A percentile compares a stretch with the other conserved stretches of the same genome.
These are phyloP conservation scores for barley (Hordeum vulgare) DNA, from an alignment of 176 grass and related monocot species.

Conservation along the genomic window MorexV3_pseudomolecules_assembly NC_058521.1:84225000-84225499, in stretches of 20 bases:
- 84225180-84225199: not conserved
- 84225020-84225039: not conserved
- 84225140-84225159: not conserved
- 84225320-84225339: not conserved
- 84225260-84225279: not conserved
- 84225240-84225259: not conserved
- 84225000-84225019: not conserved
- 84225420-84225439: constrained; percentile 61
- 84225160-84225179: not conserved
- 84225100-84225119: not conserved
- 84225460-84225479: constrained; percentile 94
- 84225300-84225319: not conserved
- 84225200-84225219: not conserved
- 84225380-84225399: not conserved
- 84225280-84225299: not conserved
- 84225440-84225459: constrained; percentile 88
- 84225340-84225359: not conserved
- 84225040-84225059: not conserved
- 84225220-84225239: not conserved
- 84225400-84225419: not conserved
- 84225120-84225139: not conserved
- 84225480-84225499: constrained; percentile 84
- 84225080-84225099: not conserved
- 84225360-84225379: not conserved
- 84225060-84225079: not conserved